Conservation (phyloP, 1,139 yeast genomes). For the Maudiozyma humilis region DNA sequence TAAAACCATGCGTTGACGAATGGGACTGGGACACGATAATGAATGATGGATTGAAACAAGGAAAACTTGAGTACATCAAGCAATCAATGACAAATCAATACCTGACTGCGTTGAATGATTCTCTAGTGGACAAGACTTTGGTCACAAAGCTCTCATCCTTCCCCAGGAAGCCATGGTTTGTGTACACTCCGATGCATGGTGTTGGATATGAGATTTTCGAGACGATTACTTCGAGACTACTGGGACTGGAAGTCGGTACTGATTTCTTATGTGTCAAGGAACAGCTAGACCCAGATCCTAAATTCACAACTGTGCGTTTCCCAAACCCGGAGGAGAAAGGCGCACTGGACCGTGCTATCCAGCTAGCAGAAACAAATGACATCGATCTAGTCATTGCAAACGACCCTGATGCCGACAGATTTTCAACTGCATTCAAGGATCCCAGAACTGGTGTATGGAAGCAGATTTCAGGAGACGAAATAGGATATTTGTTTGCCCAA, state of each 20-base stretch:
- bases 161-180: conserved; percentile 37
- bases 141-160: conserved; percentile 11
- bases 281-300: conserved; percentile 74
- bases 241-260: conserved; percentile 26
- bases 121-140: conserved; percentile 14
- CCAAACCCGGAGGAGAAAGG: conserved; percentile 97
- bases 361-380: conserved; percentile 33
- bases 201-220: conserved; percentile 55
- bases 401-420: conserved; percentile 96
- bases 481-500: conserved; percentile 77
- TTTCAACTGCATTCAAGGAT: conserved; percentile 55
- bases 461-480: conserved; percentile 85
- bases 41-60: conserved; percentile 17
- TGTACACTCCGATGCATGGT: conserved; percentile 94
- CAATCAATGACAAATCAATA: conserved; percentile 30
- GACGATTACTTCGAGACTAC: conserved; percentile 24
- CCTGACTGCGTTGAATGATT: conserved; percentile 9
- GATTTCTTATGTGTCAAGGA: conserved; percentile 36
- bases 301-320: conserved; percentile 73
- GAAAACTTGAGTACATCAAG: conserved; percentile 28
- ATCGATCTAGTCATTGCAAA: conserved; percentile 65
- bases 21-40: conserved; percentile 45
- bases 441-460: conserved; percentile 43
- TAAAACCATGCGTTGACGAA: conserved; percentile 47
- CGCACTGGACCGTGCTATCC: conserved; percentile 67